These are phyloP conservation scores for Kazachstania kunashirensis DNA, from an alignment of 805 yeast species.

Conservation along the genomic window DNA sequence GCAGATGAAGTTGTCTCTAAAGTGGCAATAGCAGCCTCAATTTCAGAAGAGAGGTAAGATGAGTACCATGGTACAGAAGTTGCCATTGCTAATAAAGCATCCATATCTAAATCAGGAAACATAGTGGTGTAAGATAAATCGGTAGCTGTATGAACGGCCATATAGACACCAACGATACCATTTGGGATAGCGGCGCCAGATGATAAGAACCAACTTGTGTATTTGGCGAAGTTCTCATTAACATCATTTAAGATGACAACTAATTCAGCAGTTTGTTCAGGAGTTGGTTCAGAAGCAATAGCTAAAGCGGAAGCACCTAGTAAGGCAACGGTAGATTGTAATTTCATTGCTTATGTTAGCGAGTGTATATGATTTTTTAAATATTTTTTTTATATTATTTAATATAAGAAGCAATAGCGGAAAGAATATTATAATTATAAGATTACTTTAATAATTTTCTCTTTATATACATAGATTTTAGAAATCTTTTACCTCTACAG, in stretches of 20 bases:
- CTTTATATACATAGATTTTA: no score
- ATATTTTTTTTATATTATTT: no score
- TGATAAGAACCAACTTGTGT: slow-evolving; percentile 3
- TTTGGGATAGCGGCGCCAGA: background rate
- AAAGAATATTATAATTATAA: no score
- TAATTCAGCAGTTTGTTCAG: slow-evolving; percentile 11
- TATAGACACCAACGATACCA: background rate
- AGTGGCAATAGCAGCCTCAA: slow-evolving; percentile 3
- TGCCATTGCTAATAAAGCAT: background rate
- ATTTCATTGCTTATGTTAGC: no score
- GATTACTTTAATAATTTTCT: no score
- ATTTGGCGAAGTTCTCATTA: slow-evolving; percentile 8
- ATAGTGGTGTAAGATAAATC: slow-evolving; percentile 1
- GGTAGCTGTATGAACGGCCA: slow-evolving; percentile 1
- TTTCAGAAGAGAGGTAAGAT: slow-evolving; percentile 13
- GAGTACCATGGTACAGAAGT: slow-evolving; percentile 30
- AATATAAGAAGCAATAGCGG: no score
- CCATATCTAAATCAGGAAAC: background rate
- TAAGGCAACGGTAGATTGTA: no score
- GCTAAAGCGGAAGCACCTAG: no score
- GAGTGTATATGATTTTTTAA: no score
- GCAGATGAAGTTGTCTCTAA: background rate
- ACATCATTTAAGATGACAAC: slow-evolving; percentile 14
- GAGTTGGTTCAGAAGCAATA: slow-evolving; percentile 7
- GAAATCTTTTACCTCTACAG: no score